Conservation (phyloP, 2,329 filamentous ascomycete genomes). For the Rutstroemia sydowiana region DNA sequence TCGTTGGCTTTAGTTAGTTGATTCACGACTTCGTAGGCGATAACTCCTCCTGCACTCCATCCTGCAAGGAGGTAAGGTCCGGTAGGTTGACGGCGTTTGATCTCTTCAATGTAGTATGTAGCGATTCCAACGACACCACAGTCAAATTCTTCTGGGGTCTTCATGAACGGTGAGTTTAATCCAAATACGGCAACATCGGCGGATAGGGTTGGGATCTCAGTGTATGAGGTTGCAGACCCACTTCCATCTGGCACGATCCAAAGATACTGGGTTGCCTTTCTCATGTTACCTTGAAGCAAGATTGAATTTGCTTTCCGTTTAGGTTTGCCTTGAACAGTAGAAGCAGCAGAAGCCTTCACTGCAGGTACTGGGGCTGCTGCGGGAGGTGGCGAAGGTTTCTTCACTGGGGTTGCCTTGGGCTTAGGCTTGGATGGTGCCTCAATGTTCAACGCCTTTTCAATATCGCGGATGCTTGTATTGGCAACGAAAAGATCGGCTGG, state of each 20-base stretch:
- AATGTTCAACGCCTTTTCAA: conserved; percentile 56
- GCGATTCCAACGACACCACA: conserved; percentile 61
- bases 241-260: conserved; percentile 43
- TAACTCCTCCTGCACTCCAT: conserved; percentile 72
- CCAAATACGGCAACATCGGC: conserved; percentile 45
- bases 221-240: conserved; percentile 34
- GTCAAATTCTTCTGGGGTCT: conserved; percentile 56
- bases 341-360: conserved; percentile 36
- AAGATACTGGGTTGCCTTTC: conserved; percentile 37
- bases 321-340: neutral
- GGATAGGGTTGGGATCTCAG: conserved; percentile 32
- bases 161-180: conserved; percentile 66
- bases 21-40: conserved; percentile 59
- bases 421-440: conserved; percentile 18
- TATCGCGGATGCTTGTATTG: conserved; percentile 56
- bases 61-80: conserved; percentile 64
- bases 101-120: conserved; percentile 58
- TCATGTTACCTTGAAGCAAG: conserved; percentile 40
- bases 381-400: neutral
- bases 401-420: conserved; percentile 13
- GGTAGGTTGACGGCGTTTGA: conserved; percentile 60
- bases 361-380: conserved; percentile 34
- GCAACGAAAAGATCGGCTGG: conserved; percentile 54
- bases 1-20: conserved; percentile 52
- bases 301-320: conserved; percentile 32